Evolutionary conservation across 2,329 filamentous ascomycete species (phyloP), one percentile per base, ranked within the genome.

Genomic region (Knufia fluminis): DNA sequence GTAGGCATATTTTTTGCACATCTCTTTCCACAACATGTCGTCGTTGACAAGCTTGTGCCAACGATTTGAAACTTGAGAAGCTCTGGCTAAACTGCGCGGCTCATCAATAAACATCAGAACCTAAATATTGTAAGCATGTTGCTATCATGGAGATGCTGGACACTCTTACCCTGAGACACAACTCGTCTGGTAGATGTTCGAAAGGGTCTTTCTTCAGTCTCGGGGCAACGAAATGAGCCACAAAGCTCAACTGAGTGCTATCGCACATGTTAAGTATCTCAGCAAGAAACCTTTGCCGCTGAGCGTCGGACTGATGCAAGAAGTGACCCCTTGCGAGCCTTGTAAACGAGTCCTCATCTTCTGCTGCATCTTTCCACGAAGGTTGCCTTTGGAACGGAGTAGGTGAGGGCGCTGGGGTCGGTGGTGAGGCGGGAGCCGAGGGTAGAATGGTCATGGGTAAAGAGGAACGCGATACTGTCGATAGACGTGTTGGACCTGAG

Each of bases 81-180:
- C 86, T 64, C 92, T 79, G 33, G 90, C 91, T 41, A 98, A 76
- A 2, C 94, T 94, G 64, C 90, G 92, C 1, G 92, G 90, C 62
- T 98, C 92, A 62, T 98, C 92, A 62, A 98, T 91, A 65, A 94
- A 98, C 38, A 91, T 94, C 45, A 98, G 75, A 56, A 98, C 86
- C 85, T 95, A 61, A 3, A 4, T 46, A 43, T 32, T 26, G 22
- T 52, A 26, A 46, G 52, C 44, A 23, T 14, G 14, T 14, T 45
- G 24, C 28, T 12, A 26, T 7, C 8, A 4, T 22, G 14, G 41
- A 35, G 44, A 3, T 9, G 16, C 2, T 9, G 17, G n/a, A 22
- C 23, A 24, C 35, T 68, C 83, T 64, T 77, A 94, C 88, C 61
- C 89, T 76, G 53, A 98, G 72, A 66, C 91, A 97, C 38, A 98